These are phyloP conservation scores for Diaporthe helianthi DNA, from an alignment of 2,329 filamentous ascomycete species.

Conservation along the genomic window DNA sequence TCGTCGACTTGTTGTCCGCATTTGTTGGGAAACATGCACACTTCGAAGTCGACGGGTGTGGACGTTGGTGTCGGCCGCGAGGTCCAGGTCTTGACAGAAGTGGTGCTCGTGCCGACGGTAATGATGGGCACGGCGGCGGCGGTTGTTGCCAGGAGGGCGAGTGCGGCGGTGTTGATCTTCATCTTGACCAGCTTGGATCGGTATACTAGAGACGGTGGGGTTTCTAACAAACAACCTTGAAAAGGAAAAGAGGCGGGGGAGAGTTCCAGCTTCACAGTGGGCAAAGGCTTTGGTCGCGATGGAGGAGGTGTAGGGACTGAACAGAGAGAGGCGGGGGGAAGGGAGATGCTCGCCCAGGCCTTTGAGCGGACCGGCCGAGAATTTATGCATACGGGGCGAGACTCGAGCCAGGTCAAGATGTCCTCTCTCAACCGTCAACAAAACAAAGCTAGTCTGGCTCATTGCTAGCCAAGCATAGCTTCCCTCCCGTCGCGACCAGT, in stretches of 20 bases:
- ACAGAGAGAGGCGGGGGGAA: background rate
- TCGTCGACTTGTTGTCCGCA: background rate
- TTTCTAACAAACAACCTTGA: too few species aligned
- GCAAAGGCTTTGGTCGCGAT: background rate
- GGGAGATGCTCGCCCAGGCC: too few species aligned
- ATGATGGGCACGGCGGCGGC: background rate
- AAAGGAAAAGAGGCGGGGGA: background rate
- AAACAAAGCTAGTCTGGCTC: background rate
- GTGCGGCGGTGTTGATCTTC: background rate
- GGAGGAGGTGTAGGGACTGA: background rate
- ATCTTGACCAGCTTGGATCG: background rate
- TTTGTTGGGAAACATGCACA: background rate
- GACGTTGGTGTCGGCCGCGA: too few species aligned
- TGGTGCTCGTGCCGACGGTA: background rate
- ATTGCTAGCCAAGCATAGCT: background rate
- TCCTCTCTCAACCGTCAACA: background rate
- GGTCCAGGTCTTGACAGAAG: too few species aligned
- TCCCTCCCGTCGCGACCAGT: background rate
- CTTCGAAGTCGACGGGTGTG: background rate
- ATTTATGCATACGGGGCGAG: background rate
- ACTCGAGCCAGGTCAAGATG: background rate
- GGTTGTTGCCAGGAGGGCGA: slow-evolving; percentile 14
- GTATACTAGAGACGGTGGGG: background rate
- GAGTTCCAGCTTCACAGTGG: background rate
- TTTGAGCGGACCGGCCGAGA: background rate